These are phyloP conservation scores for Russula lepida DNA, from an alignment of 768 basidiomycete genomes.

Conservation along the genomic window DNA sequence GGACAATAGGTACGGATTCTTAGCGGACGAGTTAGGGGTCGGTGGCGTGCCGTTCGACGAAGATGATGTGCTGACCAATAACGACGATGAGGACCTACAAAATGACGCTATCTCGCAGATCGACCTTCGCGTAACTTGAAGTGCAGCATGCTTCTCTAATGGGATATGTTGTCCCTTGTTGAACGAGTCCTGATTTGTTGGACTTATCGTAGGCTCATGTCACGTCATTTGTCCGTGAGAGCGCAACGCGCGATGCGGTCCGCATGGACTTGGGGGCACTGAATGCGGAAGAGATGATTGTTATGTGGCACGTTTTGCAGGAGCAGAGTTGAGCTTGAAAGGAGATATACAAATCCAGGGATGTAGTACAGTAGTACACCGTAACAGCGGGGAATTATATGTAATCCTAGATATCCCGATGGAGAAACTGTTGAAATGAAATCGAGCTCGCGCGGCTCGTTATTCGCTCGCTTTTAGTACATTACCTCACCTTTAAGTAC, in stretches of 20 bases:
- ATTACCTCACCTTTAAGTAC: too few relatives aligned
- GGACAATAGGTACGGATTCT: conserved; percentile 71
- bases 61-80: conserved; percentile 53
- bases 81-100: conserved; percentile 80
- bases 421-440: too few relatives aligned
- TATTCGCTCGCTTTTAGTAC: too few relatives aligned
- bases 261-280: conserved; percentile 61
- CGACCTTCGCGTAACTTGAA: conserved; percentile 52
- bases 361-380: too few relatives aligned
- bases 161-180: background rate
- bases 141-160: too few relatives aligned
- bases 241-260: conserved; percentile 52
- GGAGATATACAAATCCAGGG: too few relatives aligned
- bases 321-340: conserved; percentile 9
- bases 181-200: background rate
- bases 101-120: conserved; percentile 81
- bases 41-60: conserved; percentile 69
- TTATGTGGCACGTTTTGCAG: conserved; percentile 40
- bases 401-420: too few relatives aligned
- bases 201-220: conserved; percentile 48
- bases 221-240: conserved; percentile 61
- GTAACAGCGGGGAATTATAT: too few relatives aligned
- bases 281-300: conserved; percentile 58
- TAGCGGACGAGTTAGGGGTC: conserved; percentile 77
- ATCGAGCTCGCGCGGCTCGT: too few relatives aligned